Percentiles rank a stretch among this genome's conserved stretches.
Conservation (phyloP, 2,329 filamentous ascomycete genomes). For the Colletotrichum camelliae region DNA sequence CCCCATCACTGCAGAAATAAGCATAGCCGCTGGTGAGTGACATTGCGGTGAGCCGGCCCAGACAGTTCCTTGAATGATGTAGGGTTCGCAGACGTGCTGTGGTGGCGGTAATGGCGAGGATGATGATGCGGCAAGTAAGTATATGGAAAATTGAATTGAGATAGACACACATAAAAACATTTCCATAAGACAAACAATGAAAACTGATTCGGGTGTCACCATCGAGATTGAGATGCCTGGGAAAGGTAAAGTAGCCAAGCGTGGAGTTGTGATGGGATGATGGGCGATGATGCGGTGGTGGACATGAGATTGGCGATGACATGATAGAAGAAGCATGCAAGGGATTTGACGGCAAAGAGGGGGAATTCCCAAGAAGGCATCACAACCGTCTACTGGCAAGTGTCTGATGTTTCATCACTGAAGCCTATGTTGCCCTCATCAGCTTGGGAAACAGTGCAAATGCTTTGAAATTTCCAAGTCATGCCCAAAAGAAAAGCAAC, state of each 20-base stretch:
- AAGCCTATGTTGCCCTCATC: too few relatives aligned
- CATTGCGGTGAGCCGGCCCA: neutral
- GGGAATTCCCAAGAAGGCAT: too few relatives aligned
- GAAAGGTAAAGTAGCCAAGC: neutral
- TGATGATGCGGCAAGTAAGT: neutral
- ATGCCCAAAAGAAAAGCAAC: neutral
- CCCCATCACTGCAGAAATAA: neutral
- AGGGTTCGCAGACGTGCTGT: too few relatives aligned
- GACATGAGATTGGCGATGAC: neutral
- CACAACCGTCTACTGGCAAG: too few relatives aligned
- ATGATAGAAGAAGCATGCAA: neutral
- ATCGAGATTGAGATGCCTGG: neutral
- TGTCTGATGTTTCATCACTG: too few relatives aligned
- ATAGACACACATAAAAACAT: neutral
- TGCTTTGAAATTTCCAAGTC: neutral
- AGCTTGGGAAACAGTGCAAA: neutral
- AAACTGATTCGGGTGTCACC: neutral
- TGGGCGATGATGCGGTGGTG: neutral
- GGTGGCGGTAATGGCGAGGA: too few relatives aligned
- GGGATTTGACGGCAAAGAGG: neutral
- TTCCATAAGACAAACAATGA: neutral
- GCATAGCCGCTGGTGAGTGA: neutral
- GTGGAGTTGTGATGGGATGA: neutral
- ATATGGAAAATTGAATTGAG: neutral
- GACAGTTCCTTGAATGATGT: neutral